These are phyloP conservation scores for Camellia japonica DNA, from an alignment of 148 eudicot species.

Conservation along the genomic window DNA sequence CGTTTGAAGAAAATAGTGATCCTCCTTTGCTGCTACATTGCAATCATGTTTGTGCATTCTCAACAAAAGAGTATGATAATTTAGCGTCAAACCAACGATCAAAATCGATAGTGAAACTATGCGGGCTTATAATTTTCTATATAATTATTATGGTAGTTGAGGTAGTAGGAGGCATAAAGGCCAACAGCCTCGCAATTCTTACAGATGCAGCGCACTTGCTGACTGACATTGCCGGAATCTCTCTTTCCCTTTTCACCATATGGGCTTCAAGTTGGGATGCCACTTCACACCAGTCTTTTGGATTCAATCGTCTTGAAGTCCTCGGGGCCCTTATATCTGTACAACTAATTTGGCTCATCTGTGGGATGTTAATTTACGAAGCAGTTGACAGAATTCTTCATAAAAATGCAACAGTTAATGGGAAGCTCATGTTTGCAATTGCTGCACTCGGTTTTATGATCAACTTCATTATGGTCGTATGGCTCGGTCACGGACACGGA, in stretches of 20 bases:
- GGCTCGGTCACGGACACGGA: slow-evolving; percentile 30
- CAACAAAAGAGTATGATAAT: slow-evolving; percentile 23
- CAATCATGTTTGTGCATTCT: slow-evolving; percentile 37
- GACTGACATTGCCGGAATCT: slow-evolving; percentile 24
- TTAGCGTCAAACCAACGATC: slow-evolving; percentile 27
- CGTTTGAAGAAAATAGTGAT: slow-evolving; percentile 8
- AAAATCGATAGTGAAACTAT: slow-evolving; percentile 37
- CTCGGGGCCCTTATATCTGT: slow-evolving; percentile 48
- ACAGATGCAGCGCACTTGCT: too few relatives aligned
- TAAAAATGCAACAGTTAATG: slow-evolving; percentile 29
- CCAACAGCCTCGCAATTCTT: slow-evolving; percentile 14
- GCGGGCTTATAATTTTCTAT: slow-evolving; percentile 37
- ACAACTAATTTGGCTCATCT: slow-evolving; percentile 56
- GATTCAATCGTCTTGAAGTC: slow-evolving; percentile 50
- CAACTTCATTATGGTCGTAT: slow-evolving; percentile 39
- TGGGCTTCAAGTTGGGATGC: slow-evolving; percentile 51
- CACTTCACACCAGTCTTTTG: slow-evolving; percentile 43
- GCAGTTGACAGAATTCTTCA: slow-evolving; percentile 41
- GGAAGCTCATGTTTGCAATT: slow-evolving; percentile 49
- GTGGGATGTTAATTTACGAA: slow-evolving; percentile 43
- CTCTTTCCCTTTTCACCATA: slow-evolving; percentile 48
- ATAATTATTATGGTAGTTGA: slow-evolving; percentile 40
- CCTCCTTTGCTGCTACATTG: slow-evolving; percentile 19
- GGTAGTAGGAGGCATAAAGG: slow-evolving; percentile 46
- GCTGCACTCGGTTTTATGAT: slow-evolving; percentile 48